Percentiles rank a stretch among this genome's conserved stretches.
Evolutionary conservation across 306 rosid species (phyloP).

Genomic region (Gleditsia sinensis): DNA sequence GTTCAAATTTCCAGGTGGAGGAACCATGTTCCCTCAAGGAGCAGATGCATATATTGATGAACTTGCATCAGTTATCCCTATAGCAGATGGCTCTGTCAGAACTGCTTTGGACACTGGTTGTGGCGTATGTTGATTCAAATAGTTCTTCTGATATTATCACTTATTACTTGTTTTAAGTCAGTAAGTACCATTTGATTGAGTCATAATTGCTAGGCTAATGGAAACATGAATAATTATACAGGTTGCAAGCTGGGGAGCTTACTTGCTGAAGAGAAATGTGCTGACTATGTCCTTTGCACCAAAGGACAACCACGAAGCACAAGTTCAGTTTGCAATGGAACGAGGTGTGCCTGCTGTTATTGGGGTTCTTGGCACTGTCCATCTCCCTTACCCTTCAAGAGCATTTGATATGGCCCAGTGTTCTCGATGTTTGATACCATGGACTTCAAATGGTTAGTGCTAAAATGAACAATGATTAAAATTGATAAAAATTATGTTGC

Average conservation of each 20-base stretch:
- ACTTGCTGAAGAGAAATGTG: slow-evolving; percentile 86
- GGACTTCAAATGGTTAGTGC: slow-evolving; percentile 84
- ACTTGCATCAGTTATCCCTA: slow-evolving; percentile 87
- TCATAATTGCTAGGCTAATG: slow-evolving; percentile 41
- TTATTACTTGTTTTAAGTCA: slow-evolving; percentile 26
- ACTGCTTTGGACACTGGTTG: slow-evolving; percentile 98
- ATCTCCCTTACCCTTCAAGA: slow-evolving; percentile 90
- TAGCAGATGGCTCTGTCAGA: slow-evolving; percentile 85
- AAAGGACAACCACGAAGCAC: slow-evolving; percentile 98
- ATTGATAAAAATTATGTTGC: slow-evolving; percentile 19
- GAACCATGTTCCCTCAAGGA: slow-evolving; percentile 99
- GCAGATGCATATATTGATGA: slow-evolving; percentile 96
- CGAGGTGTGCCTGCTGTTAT: slow-evolving; percentile 95
- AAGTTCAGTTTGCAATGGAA: slow-evolving; percentile 95
- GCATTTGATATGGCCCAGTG: slow-evolving; percentile 99
- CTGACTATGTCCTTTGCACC: slow-evolving; percentile 96
- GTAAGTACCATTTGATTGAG: slow-evolving; percentile 12
- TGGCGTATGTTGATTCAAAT: slow-evolving; percentile 62
- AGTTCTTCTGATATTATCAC: not conserved
- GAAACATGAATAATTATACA: slow-evolving; percentile 41
- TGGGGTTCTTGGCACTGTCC: slow-evolving; percentile 89
- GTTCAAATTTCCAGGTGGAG: slow-evolving; percentile 97
- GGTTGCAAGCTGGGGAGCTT: slow-evolving; percentile 99
- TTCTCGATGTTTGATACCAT: slow-evolving; percentile 93
- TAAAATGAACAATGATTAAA: slow-evolving; percentile 15